A percentile compares a stretch with the other conserved stretches of the same genome.
Conservation (phyloP, 1,284 basidiomycete species). For the Ganoderma sinense region DNA sequence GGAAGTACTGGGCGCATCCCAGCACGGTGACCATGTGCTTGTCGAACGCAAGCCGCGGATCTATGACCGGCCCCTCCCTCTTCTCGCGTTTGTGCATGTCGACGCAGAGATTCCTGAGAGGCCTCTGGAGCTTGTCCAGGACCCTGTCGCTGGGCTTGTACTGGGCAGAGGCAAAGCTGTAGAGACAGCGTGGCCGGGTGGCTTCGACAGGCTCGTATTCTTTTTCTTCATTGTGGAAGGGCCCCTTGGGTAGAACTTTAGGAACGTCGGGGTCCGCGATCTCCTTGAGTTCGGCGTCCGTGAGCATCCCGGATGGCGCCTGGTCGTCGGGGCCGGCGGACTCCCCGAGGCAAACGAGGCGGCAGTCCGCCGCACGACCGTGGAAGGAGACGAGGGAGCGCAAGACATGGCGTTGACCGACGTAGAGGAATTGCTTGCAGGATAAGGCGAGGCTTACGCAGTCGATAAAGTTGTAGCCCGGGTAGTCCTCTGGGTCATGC, state of each 20-base stretch:
- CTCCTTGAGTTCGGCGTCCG: conserved; percentile 9
- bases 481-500: background rate
- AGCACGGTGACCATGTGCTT: background rate
- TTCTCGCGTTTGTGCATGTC: background rate
- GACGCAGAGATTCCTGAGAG: background rate
- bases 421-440: conserved; percentile 17
- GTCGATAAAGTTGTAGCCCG: background rate
- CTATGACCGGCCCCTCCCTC: background rate
- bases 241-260: too few species aligned
- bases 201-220: background rate
- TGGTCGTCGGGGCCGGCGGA: conserved; percentile 10
- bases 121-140: too few species aligned
- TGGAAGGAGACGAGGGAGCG: background rate
- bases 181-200: background rate
- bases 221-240: too few species aligned
- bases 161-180: background rate
- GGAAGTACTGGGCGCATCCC: too few species aligned
- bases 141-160: background rate
- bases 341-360: conserved; percentile 28
- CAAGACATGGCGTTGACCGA: conserved; percentile 14
- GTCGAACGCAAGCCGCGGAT: background rate
- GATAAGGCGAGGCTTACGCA: conserved; percentile 10
- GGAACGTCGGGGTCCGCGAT: background rate
- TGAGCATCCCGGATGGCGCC: conserved; percentile 23
- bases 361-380: conserved; percentile 15